phyloP scores from a whole-genome alignment of 768 basidiomycete species.

The Lyophyllum semitale region DNA sequence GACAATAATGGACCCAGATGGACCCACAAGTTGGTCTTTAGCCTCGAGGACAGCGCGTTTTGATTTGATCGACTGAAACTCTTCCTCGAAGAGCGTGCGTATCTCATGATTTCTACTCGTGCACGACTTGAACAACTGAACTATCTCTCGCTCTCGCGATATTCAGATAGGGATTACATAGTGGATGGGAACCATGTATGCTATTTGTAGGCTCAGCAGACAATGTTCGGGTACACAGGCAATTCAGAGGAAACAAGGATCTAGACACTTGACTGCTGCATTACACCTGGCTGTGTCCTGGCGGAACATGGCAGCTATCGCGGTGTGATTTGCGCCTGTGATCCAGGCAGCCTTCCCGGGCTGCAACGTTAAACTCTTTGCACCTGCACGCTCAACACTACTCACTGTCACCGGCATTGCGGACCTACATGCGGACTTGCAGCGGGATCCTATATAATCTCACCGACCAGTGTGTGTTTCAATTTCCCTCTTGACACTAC shows the following conservation, averaged over 20 bases:
- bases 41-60: slow-evolving; percentile 14
- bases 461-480: slow-evolving; percentile 5
- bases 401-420: slow-evolving; percentile 20
- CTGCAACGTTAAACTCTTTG: slow-evolving; percentile 7
- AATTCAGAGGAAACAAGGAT: background rate
- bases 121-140: background rate
- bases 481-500: slow-evolving; percentile 16
- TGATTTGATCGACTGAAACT: slow-evolving; percentile 10
- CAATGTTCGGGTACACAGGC: too few relatives aligned
- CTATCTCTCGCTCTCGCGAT: background rate
- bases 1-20: slow-evolving; percentile 12
- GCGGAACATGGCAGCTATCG: background rate
- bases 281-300: slow-evolving; percentile 10
- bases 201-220: too few relatives aligned
- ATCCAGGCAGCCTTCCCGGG: background rate
- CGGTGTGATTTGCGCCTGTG: background rate
- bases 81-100: background rate
- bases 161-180: background rate
- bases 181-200: too few relatives aligned
- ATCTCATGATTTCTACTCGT: background rate
- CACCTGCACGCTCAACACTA: slow-evolving; percentile 5
- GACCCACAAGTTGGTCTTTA: slow-evolving; percentile 6
- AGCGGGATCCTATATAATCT: slow-evolving; percentile 16
- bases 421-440: slow-evolving; percentile 15
- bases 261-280: background rate